Evolutionary conservation across 352 stramenopile species (phyloP), one percentile per base, ranked within the genome.

Genomic region (Pelagophyceae sp.): DNA sequence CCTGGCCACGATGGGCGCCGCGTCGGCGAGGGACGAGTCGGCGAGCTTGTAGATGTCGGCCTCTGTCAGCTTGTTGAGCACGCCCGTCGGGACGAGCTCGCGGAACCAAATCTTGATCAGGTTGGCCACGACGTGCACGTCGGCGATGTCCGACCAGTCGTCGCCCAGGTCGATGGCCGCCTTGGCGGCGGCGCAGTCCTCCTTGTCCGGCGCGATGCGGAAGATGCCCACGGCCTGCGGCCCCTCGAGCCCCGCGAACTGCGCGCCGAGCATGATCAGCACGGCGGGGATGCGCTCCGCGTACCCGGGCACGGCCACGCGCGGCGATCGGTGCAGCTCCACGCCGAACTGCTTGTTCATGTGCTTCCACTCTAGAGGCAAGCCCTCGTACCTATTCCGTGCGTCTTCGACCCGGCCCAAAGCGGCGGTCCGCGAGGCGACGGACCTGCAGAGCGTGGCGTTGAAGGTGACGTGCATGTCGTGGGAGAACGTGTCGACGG

Each of bases 21-120:
- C 72, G 0, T 76, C 78, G 15, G n/a, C n/a, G n/a, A 83, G 58
- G 0, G 82, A 76, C 11, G 89, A 78, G 0, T 85, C 75, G 64
- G 84, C 89, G 0, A 83, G 80, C 67, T 88, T 85, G 69, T 89
- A 87, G 23, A 93, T 88, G 71, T 84, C 76, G 64, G 86, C 84
- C n/a, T 91, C 84, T 0, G 85, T 83, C 37, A 93, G 79, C 33
- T 79, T 83, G 75, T 90, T 90, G 75, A 92, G 89, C 15, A 94
- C 31, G 45, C 86, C 89, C n/a, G 84, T 80, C 23, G 88, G 86
- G 11, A 54, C 11, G 0, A 94, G 83, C n/a, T 94, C 88, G 0
- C 89, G 85, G 75, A 93, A 93, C 83, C 86, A 94, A 33, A 94
- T 78, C 83, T 94, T 94, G 83, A 94, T 92, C 32, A 94, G 82